Evolutionary conservation across 2,329 filamentous ascomycete species (phyloP).

Genomic region (Pseudocercospora vitis): DNA sequence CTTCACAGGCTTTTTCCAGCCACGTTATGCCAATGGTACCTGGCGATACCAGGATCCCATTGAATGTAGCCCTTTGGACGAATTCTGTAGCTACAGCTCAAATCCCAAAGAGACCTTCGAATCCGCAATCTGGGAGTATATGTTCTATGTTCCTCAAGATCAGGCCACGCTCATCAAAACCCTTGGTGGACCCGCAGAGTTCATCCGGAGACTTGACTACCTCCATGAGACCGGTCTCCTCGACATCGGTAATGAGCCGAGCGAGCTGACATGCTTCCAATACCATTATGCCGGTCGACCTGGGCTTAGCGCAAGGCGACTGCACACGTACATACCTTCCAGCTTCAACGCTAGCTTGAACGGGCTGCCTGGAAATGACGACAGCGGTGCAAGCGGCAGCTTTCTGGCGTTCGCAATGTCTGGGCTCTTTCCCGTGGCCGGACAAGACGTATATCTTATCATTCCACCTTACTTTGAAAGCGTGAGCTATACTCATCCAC

Average conservation of each 20-base stretch:
- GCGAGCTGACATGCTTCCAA: constrained; percentile 46
- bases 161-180: constrained; percentile 40
- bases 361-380: constrained; percentile 29
- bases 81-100: constrained; percentile 43
- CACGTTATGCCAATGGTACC: constrained; percentile 64
- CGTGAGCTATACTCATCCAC: constrained; percentile 28
- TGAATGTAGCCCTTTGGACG: constrained; percentile 35
- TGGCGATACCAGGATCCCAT: constrained; percentile 67
- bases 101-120: constrained; percentile 67
- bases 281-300: constrained; percentile 47
- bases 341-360: constrained; percentile 24
- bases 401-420: constrained; percentile 30
- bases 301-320: constrained; percentile 27
- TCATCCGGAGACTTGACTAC: constrained; percentile 43
- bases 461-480: constrained; percentile 27
- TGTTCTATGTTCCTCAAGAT: constrained; percentile 55
- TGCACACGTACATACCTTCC: constrained; percentile 27
- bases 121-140: constrained; percentile 69
- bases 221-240: constrained; percentile 44
- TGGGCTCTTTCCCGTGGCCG: constrained; percentile 28
- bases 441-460: constrained; percentile 29
- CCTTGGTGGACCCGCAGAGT: constrained; percentile 42
- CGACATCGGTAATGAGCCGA: constrained; percentile 48
- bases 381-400: constrained; percentile 25
- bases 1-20: constrained; percentile 69